phyloP scores from a whole-genome alignment of 164 flowering plant species.

The Warburgia ugandensis region DNA sequence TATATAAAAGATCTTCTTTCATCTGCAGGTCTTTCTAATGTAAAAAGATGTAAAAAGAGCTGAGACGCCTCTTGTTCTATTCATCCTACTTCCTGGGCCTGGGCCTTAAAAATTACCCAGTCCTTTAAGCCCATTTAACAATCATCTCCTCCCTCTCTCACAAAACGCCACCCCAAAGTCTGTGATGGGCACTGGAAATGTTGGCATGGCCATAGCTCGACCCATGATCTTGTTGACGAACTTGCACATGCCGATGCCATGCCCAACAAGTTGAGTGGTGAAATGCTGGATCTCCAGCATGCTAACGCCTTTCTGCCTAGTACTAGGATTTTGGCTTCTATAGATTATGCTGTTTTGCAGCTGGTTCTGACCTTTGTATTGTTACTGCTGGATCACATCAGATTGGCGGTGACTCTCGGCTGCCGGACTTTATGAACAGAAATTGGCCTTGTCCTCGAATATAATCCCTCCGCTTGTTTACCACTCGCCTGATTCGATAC shows the following conservation, averaged over 20 bases:
- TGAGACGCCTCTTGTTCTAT: conserved; percentile 2
- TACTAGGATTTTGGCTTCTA: conserved; percentile 52
- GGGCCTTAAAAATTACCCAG: conserved; percentile 48
- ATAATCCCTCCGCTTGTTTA: conserved; percentile 52
- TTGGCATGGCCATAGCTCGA: conserved; percentile 80
- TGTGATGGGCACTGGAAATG: conserved; percentile 66
- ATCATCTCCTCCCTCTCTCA: conserved; percentile 41
- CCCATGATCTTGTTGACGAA: conserved; percentile 74
- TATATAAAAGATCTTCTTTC: no score
- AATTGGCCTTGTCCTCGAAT: conserved; percentile 32
- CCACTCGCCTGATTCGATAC: conserved; percentile 33
- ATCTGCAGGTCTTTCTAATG: no score
- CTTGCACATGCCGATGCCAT: conserved; percentile 70
- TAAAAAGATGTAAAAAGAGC: neutral
- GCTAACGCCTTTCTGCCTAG: conserved; percentile 90
- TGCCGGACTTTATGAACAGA: conserved; percentile 59
- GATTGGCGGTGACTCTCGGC: conserved; percentile 61
- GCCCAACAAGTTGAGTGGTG: conserved; percentile 73
- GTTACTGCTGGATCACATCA: conserved; percentile 83
- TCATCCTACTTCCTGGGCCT: conserved; percentile 27
- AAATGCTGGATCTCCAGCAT: conserved; percentile 86
- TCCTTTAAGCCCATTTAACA: conserved; percentile 44
- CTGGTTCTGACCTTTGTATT: conserved; percentile 71
- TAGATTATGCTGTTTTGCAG: conserved; percentile 51
- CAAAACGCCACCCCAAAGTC: conserved; percentile 63